Conservation (phyloP, 495 filamentous ascomycete species). For the Neurospora intermedia region DNA sequence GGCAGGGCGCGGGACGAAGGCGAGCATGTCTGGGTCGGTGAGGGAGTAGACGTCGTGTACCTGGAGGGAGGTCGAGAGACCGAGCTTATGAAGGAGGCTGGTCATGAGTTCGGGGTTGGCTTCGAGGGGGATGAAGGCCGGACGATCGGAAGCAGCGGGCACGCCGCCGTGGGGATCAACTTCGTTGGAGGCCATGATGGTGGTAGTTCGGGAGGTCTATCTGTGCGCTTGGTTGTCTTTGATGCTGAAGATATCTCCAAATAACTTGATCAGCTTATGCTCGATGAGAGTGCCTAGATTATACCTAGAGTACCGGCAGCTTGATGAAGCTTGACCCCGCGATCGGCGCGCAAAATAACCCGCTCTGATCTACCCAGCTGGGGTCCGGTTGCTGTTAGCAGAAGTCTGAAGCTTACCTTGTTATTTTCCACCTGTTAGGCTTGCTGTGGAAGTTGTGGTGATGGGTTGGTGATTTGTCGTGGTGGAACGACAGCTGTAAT, state of each 20-base stretch:
- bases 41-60: constrained; percentile 83
- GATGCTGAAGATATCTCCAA: constrained; percentile 1
- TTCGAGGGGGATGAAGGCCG: constrained; percentile 41
- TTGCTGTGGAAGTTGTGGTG: not conserved
- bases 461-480: not conserved
- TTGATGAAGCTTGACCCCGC: not conserved
- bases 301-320: not conserved
- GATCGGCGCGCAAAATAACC: not conserved
- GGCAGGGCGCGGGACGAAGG: constrained; percentile 73
- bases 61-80: constrained; percentile 51
- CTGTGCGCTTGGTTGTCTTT: not conserved
- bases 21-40: constrained; percentile 65
- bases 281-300: not conserved
- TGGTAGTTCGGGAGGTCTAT: not conserved
- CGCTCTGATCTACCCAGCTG: not conserved
- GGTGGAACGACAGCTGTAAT: not conserved
- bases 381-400: not conserved
- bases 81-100: constrained; percentile 61
- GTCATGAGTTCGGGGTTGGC: constrained; percentile 76
- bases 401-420: not conserved
- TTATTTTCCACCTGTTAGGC: not conserved
- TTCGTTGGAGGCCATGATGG: constrained; percentile 19
- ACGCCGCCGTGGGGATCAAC: constrained; percentile 1
- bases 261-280: not conserved
- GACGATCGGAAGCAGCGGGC: constrained; percentile 13